Conservation (phyloP, 2,329 filamentous ascomycete species). For the Sordariomycetes sp. region DNA sequence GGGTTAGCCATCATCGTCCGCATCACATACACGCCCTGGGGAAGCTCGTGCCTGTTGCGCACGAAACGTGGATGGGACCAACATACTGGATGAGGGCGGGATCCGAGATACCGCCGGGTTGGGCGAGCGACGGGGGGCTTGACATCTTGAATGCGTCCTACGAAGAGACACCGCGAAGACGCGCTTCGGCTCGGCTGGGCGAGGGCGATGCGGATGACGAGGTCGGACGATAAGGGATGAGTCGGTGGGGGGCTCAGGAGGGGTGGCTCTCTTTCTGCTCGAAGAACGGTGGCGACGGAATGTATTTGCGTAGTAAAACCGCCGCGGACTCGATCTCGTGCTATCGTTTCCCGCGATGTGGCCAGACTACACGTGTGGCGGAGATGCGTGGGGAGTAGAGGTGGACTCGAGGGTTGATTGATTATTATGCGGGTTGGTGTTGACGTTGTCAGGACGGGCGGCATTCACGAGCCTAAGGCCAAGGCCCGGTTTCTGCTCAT, state of each 20-base stretch:
- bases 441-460: constrained; percentile 1
- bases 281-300: not conserved
- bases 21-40: not conserved
- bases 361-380: not conserved
- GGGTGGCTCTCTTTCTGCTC: not conserved
- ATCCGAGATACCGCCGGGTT: constrained; percentile 51
- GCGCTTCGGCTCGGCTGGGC: not conserved
- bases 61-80: constrained; percentile 11
- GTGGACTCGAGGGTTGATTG: not conserved
- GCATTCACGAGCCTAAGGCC: constrained; percentile 3
- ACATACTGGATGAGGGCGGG: constrained; percentile 53
- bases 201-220: not conserved
- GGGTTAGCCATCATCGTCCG: constrained; percentile 14
- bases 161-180: not conserved
- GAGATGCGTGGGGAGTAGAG: not conserved
- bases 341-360: not conserved
- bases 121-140: not conserved
- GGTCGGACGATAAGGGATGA: not conserved
- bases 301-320: not conserved
- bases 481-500: not conserved
- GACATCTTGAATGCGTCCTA: constrained; percentile 1
- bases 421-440: constrained; percentile 4
- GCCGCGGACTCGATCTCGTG: not conserved
- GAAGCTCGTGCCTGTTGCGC: too few species aligned
- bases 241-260: not conserved